Base-by-base conservation (phyloP, 2,329 filamentous ascomycete species). In the Pseudocercospora macadamiae region DNA sequence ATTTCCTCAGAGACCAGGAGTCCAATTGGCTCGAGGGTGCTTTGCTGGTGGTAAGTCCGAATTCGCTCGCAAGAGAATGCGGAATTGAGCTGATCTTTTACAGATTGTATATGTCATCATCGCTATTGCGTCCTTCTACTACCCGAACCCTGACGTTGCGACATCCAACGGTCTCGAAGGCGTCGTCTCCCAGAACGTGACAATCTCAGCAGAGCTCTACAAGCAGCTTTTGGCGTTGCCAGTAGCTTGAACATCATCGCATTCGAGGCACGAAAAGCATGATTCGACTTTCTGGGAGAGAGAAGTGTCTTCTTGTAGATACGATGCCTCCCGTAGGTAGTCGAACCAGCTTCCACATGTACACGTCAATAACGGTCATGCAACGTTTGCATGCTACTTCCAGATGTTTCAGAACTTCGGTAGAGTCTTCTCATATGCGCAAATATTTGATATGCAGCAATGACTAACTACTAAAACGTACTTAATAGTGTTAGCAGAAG, bases 11-110 rank as follows among this genome's bases (percentile, higher is more conserved):
- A 48, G 93, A 96, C 71, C 86, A 90, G 64, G 93, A 93, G 80
- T 91, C 86, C 59, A 96, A 96, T 70, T 97, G 96, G 70, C 83
- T 97, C 3, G 93, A 97, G 74, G 93, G 93, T 1, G 83, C 86
- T 23, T 81, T 97, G 16, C 90, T 91, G 64, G 84, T 96, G 52
- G 61, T 63, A 51, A 57, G 57, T 57, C 18, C n/a, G 12, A 10
- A 21, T n/a, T n/a, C n/a, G n/a, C n/a, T n/a, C n/a, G n/a, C n/a
- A n/a, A n/a, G n/a, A n/a, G n/a, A n/a, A n/a, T n/a, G n/a, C n/a
- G n/a, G n/a, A n/a, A n/a, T n/a, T n/a, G 26, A 28, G 44, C 55
- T 58, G 19, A 51, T 14, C 30, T 6, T 48, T 26, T 5, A 23
- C 44, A 62, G 19, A 82, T 89, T 54, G 81, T 86, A 7, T 88